These are phyloP conservation scores for Rhizopus sp. DNA, from an alignment of 371 early-diverging fungal genomes.

Conservation along the genomic window DNA sequence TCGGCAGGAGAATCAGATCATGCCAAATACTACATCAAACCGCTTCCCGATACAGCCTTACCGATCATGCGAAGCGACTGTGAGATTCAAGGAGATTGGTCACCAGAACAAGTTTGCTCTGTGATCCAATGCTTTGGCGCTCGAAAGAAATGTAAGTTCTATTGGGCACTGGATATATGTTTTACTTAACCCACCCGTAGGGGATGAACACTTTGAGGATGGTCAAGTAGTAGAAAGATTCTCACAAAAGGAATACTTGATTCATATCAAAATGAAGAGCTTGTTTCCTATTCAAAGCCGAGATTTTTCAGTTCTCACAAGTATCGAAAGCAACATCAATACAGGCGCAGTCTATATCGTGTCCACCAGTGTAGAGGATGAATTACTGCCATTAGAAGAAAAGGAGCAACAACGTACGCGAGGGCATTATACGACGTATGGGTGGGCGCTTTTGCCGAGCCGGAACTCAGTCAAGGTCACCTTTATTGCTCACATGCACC, in stretches of 20 bases:
- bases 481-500: constrained; percentile 61
- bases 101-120: constrained; percentile 57
- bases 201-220: constrained; percentile 62
- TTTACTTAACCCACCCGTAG: constrained; percentile 15
- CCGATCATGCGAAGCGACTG: constrained; percentile 58
- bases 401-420: constrained; percentile 39
- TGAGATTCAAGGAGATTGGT: constrained; percentile 47
- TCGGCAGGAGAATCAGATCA: constrained; percentile 40
- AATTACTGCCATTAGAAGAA: constrained; percentile 12
- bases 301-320: constrained; percentile 51
- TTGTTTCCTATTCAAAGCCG: constrained; percentile 55
- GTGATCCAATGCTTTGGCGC: constrained; percentile 54
- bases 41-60: constrained; percentile 43
- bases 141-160: constrained; percentile 37
- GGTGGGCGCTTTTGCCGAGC: constrained; percentile 57
- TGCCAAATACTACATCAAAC: constrained; percentile 46
- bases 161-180: not conserved
- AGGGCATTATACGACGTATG: constrained; percentile 49
- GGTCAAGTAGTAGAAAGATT: constrained; percentile 56
- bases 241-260: constrained; percentile 55
- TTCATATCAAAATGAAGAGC: constrained; percentile 50
- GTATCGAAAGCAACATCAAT: constrained; percentile 54
- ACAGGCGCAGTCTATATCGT: constrained; percentile 57
- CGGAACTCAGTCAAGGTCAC: constrained; percentile 34
- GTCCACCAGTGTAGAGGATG: constrained; percentile 58